Evolutionary conservation across 768 basidiomycete genomes (phyloP).

Genomic region (Boletus sp.): DNA sequence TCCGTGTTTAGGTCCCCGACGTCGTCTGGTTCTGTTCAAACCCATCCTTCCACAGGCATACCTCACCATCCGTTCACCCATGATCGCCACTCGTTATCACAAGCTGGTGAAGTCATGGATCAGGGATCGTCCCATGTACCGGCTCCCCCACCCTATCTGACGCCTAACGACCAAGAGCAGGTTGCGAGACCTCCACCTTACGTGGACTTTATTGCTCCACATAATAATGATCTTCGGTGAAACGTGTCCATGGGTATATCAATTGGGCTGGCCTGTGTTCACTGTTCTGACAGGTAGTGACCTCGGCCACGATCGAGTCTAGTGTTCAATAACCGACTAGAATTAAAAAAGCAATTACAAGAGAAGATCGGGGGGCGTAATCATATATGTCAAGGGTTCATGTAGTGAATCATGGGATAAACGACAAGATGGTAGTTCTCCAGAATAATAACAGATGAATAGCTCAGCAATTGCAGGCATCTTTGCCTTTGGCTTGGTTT

Average conservation of each 20-base stretch:
- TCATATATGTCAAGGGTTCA: constrained; percentile 26
- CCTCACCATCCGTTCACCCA: constrained; percentile 29
- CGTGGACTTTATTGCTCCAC: constrained; percentile 43
- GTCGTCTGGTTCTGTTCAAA: constrained; percentile 18
- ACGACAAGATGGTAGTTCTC: constrained; percentile 17
- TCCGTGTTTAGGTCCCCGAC: constrained; percentile 58
- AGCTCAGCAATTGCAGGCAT: constrained; percentile 78
- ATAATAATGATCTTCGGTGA: constrained; percentile 13
- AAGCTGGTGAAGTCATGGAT: constrained; percentile 32
- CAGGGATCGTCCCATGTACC: constrained; percentile 45
- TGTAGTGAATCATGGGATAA: constrained; percentile 19
- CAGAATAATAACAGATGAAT: constrained; percentile 14
- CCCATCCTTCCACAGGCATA: constrained; percentile 30
- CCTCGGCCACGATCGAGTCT: neutral
- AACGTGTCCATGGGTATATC: neutral
- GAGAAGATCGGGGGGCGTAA: constrained; percentile 17
- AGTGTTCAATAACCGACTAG: constrained; percentile 15
- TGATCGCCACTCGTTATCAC: constrained; percentile 33
- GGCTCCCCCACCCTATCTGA: constrained; percentile 80
- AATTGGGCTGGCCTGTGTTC: neutral
- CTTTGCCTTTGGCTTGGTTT: constrained; percentile 62
- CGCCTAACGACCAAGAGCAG: constrained; percentile 50
- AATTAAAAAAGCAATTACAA: constrained; percentile 33
- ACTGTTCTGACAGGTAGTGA: neutral
- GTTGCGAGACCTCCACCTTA: constrained; percentile 62